Conservation (phyloP, 331 rosid species). For the Pyrus hybrid region DNA sequence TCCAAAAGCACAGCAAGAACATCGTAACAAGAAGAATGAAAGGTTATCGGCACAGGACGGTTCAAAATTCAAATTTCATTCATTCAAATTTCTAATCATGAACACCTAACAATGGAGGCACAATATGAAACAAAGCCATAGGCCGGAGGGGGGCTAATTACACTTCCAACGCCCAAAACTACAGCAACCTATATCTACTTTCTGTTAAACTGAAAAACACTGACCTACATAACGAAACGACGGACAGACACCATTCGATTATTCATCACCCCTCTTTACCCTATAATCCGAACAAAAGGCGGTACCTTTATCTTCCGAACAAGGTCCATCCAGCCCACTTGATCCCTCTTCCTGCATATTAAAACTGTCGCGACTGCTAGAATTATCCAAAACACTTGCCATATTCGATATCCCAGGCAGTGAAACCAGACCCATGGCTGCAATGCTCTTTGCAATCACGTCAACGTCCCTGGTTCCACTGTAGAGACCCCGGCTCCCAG, state of each 20-base stretch:
- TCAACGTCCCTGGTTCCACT: constrained; percentile 58
- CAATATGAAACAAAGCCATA: neutral
- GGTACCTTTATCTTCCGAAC: constrained; percentile 26
- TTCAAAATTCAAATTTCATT: no score
- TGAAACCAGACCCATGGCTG: constrained; percentile 78
- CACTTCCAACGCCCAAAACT: constrained; percentile 20
- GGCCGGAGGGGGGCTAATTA: constrained; percentile 10
- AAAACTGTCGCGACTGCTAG: constrained; percentile 17
- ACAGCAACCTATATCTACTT: constrained; percentile 31
- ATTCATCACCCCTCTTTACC: constrained; percentile 18
- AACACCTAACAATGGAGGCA: neutral
- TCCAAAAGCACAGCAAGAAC: neutral
- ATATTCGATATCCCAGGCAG: constrained; percentile 48
- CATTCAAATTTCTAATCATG: no score
- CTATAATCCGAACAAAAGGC: constrained; percentile 23
- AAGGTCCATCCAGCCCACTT: constrained; percentile 31
- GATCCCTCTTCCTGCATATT: constrained; percentile 22
- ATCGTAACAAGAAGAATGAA: neutral
- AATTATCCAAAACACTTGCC: constrained; percentile 16
- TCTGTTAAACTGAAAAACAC: constrained; percentile 6
- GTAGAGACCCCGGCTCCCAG: constrained; percentile 87
- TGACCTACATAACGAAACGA: constrained; percentile 13
- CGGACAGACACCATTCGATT: neutral
- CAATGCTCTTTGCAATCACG: constrained; percentile 68
- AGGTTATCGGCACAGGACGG: no score